Base-by-base conservation (phyloP, 176 grass and related monocot species). In the Pontederia paniculata region DNA sequence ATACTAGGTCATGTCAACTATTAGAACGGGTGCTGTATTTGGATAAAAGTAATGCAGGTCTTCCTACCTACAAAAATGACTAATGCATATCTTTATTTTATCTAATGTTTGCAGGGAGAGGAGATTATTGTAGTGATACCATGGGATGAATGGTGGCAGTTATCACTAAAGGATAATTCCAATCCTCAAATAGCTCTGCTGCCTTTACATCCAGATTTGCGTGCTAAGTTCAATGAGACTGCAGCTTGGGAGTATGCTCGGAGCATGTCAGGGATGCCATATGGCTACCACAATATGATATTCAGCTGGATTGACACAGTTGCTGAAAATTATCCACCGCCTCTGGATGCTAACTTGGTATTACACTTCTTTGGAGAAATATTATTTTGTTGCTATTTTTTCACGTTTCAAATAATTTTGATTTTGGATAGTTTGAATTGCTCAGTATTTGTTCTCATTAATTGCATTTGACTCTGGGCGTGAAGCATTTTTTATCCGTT, bases 231-330 rank as follows among this genome's bases (percentile, higher is more conserved):
- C 61, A 93, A 98, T 54, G 73, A 83, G 56, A 98, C 69, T 43
- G 80, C 83, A 53, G 94, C 94, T 23, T 95, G 89, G 89, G 54
- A 74, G 17, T 95, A 86, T 89, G 89, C 79, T 44, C 59, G 50
- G 58, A 89, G 85, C 81, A 95, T 95, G 89, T 47, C 52, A n/a
- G 81, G 89, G 57, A 89, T 83, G 42, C 89, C 89, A 9, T 95
- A 95, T 70, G 89, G 89, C 21, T 95, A 89, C 67, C 89, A 95
- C 78, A 95, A 95, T 74, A 95, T 95, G 89, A 89, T 95, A 83
- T 95, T 95, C 80, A 89, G 85, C 71, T 95, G 89, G 89, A 95
- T 95, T 20, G 89, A 95, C 57, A 95, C 89, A 12, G 62, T 95
- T 56, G 52, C 78, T 12, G 81, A 95, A 23, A 95, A 95, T 68